phyloP scores from a whole-genome alignment of 495 filamentous ascomycete species.

The Lasiosphaeris hirsuta region DNA sequence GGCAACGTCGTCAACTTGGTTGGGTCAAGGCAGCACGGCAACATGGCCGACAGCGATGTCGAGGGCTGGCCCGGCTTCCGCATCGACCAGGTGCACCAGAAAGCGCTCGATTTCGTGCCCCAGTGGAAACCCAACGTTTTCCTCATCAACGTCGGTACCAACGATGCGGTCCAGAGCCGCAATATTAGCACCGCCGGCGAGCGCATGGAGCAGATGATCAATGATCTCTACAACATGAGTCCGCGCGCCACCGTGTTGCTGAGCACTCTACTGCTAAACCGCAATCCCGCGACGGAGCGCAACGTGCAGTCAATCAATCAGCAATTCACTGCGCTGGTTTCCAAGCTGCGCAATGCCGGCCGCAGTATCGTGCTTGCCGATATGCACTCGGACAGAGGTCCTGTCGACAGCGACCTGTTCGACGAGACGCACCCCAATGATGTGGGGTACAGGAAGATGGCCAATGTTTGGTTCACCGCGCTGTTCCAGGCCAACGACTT shows the following conservation, averaged over 20 bases:
- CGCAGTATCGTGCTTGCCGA: constrained; percentile 46
- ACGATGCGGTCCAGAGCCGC: constrained; percentile 37
- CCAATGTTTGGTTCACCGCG: constrained; percentile 47
- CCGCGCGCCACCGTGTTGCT: constrained; percentile 46
- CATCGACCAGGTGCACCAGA: constrained; percentile 43
- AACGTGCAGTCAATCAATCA: constrained; percentile 37
- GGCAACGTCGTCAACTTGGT: constrained; percentile 49
- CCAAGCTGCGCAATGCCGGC: constrained; percentile 26
- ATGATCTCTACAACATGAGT: constrained; percentile 35
- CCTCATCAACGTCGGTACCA: constrained; percentile 48
- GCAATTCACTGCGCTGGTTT: constrained; percentile 35
- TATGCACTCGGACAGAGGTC: constrained; percentile 35
- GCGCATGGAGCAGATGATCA: constrained; percentile 37
- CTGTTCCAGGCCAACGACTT: constrained; percentile 29
- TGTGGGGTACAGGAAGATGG: constrained; percentile 52
- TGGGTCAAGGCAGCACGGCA: constrained; percentile 42
- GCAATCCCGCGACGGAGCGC: constrained; percentile 15
- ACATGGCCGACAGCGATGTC: constrained; percentile 50
- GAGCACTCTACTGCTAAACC: constrained; percentile 47
- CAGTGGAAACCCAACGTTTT: constrained; percentile 47
- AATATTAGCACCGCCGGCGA: constrained; percentile 29
- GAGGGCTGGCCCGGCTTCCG: constrained; percentile 49
- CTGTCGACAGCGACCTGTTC: constrained; percentile 33
- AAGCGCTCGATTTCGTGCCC: constrained; percentile 27
- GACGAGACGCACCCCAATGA: constrained; percentile 52